These are phyloP conservation scores for Euphorbia peplus DNA, from an alignment of 345 rosid genomes.

Conservation along the genomic window DNA sequence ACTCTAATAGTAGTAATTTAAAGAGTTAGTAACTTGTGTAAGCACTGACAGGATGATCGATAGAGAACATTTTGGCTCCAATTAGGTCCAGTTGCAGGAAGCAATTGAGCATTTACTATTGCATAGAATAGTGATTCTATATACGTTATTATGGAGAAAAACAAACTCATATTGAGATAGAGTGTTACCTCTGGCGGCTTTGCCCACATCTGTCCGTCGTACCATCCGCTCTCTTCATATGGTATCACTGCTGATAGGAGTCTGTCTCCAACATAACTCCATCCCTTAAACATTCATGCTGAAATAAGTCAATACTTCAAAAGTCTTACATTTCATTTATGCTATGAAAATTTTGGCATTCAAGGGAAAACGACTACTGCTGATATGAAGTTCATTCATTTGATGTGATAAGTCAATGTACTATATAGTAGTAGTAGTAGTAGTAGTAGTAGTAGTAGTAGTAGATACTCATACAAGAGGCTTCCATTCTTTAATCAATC, in stretches of 20 bases:
- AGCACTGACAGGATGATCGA: background rate
- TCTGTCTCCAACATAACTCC: conserved; percentile 97
- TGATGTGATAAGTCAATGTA: background rate
- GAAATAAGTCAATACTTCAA: background rate
- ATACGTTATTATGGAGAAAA: background rate
- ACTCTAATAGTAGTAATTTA: background rate
- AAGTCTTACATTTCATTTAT: background rate
- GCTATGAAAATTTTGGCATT: background rate
- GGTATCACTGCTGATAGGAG: conserved; percentile 92
- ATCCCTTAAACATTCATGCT: conserved; percentile 53
- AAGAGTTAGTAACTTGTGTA: background rate
- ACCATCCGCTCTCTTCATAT: conserved; percentile 98
- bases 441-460: background rate
- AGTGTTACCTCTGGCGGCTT: conserved; percentile 88
- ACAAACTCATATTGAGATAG: background rate
- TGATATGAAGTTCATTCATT: background rate
- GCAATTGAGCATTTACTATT: conserved; percentile 4
- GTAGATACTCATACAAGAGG: background rate
- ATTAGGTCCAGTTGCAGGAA: conserved; percentile 3
- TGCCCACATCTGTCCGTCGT: conserved; percentile 98
- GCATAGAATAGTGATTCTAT: background rate
- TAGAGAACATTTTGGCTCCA: conserved; percentile 13
- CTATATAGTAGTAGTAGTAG: background rate
- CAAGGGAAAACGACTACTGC: background rate
- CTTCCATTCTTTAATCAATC: background rate